These are phyloP conservation scores for Nakazawaea pomicola DNA, from an alignment of 805 yeast genomes.

Conservation along the genomic window DNA sequence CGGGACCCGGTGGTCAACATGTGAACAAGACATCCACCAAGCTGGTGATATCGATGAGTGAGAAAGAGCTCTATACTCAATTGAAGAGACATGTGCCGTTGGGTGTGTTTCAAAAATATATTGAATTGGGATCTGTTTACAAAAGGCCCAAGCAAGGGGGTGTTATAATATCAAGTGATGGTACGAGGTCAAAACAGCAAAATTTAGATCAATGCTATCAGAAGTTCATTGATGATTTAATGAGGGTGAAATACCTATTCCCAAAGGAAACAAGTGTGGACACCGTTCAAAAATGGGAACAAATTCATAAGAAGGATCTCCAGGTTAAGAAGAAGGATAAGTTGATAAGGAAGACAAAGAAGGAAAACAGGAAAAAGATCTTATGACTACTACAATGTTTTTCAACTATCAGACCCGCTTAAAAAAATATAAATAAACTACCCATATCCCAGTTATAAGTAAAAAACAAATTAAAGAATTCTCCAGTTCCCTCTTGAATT, in stretches of 20 bases:
- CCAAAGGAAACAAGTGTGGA: background rate
- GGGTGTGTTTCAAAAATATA: conserved; percentile 29
- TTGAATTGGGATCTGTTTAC: conserved; percentile 26
- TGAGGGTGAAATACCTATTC: conserved; percentile 17
- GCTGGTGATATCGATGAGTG: conserved; percentile 28
- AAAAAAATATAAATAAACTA: too few relatives aligned
- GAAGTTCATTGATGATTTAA: conserved; percentile 38
- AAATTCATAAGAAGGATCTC: background rate
- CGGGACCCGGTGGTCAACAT: conserved; percentile 60
- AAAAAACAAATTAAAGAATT: too few relatives aligned
- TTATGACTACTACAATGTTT: too few relatives aligned
- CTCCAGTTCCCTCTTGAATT: too few relatives aligned
- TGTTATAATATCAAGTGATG: conserved; percentile 35
- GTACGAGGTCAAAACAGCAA: conserved; percentile 35
- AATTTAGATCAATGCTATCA: conserved; percentile 42
- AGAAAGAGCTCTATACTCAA: conserved; percentile 32
- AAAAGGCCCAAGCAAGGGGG: conserved; percentile 35
- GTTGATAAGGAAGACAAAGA: background rate
- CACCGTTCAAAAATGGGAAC: conserved; percentile 7
- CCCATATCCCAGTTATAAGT: too few relatives aligned
- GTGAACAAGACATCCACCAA: conserved; percentile 55
- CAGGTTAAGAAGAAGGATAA: background rate
- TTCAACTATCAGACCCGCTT: too few relatives aligned
- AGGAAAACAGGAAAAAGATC: conserved; percentile 3
- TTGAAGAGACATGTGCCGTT: conserved; percentile 39